Evolutionary conservation across 495 filamentous ascomycete species (phyloP).

Genomic region (Tuber umbilicatum): DNA sequence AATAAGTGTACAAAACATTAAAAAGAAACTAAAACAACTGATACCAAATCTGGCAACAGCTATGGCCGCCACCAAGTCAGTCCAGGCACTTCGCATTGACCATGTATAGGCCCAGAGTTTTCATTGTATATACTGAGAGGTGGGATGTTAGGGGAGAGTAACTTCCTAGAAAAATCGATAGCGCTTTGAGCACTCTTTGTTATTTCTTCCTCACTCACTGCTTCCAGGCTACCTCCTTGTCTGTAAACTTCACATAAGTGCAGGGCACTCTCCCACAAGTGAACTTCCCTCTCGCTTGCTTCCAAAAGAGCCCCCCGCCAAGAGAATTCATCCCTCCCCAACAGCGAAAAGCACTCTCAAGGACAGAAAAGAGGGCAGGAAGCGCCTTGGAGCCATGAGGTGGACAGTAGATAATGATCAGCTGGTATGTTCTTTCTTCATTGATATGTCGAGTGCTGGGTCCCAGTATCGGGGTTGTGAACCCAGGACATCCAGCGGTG

Average conservation of each 20-base stretch:
- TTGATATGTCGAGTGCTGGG: background rate
- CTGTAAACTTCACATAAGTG: background rate
- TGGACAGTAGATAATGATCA: slow-evolving; percentile 35
- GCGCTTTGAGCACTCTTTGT: background rate
- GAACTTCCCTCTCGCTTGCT: background rate
- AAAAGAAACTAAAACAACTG: background rate
- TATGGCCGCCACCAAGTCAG: background rate
- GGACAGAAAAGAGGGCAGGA: background rate
- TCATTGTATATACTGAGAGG: background rate
- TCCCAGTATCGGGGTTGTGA: background rate
- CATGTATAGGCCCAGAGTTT: background rate
- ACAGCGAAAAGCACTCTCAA: background rate
- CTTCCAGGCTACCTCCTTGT: background rate
- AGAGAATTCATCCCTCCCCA: background rate
- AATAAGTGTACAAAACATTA: background rate
- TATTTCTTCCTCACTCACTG: background rate
- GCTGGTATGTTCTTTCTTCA: slow-evolving; percentile 12
- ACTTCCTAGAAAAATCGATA: background rate
- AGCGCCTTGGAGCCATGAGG: slow-evolving; percentile 11
- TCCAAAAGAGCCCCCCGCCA: background rate
- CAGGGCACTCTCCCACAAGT: background rate
- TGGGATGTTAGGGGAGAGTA: background rate
- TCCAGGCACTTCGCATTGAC: background rate
- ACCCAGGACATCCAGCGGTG: background rate
- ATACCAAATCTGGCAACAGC: background rate